Evolutionary conservation across 192 early-diverging fungal species (phyloP).

Genomic region (Coemansia sp.): DNA sequence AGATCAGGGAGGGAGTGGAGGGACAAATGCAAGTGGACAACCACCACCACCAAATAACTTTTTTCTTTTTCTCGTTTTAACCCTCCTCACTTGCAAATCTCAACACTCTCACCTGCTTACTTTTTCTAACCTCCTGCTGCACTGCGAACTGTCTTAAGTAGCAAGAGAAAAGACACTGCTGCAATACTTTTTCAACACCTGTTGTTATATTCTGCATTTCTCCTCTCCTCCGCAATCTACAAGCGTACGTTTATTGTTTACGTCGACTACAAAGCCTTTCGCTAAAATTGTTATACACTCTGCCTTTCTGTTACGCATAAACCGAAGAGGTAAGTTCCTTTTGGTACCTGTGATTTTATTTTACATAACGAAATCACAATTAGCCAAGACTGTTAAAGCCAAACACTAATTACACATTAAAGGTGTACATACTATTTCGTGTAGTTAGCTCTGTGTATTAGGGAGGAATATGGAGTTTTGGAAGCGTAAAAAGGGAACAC

Average conservation of each 20-base stretch:
- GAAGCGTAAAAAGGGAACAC: conserved; percentile 51
- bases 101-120: no score
- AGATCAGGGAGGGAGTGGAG: neutral
- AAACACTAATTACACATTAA: neutral
- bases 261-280: neutral
- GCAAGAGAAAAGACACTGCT: neutral
- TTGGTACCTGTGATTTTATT: no score
- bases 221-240: neutral
- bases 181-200: neutral
- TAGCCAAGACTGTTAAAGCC: neutral
- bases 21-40: neutral
- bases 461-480: conserved; percentile 41
- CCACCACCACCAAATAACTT: neutral
- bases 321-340: neutral
- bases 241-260: neutral
- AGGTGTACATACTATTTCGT: neutral
- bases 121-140: neutral
- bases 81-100: neutral
- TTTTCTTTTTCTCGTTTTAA: neutral
- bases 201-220: neutral
- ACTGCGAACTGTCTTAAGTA: neutral
- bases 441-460: neutral
- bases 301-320: neutral
- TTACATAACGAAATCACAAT: no score
- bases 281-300: neutral